A percentile compares a stretch with the other conserved stretches of the same genome.
Conservation (phyloP, 306 rosid genomes). For the Alnus glutinosa region DNA sequence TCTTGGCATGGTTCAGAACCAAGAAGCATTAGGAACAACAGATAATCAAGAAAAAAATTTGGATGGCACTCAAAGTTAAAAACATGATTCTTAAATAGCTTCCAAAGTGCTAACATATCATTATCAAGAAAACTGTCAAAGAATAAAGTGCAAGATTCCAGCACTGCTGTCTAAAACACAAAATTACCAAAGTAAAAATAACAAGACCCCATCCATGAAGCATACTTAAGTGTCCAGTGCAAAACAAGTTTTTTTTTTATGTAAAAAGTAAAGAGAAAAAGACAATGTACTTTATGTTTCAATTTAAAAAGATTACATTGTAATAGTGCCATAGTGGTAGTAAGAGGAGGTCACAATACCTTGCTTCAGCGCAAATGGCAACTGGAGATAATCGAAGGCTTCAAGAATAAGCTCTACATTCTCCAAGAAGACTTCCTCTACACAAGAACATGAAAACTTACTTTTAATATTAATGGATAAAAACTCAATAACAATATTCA, state of each 20-base stretch:
- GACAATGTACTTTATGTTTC: too few species aligned
- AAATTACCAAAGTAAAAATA: background rate
- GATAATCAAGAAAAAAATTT: background rate
- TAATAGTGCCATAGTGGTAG: background rate
- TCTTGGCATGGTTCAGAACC: background rate
- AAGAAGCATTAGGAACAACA: background rate
- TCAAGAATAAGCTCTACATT: conserved; percentile 91
- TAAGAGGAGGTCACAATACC: conserved; percentile 44
- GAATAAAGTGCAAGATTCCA: background rate
- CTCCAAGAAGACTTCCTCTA: conserved; percentile 89
- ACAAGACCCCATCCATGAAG: background rate
- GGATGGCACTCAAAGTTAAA: too few species aligned
- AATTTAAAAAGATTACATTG: background rate
- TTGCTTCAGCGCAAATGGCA: conserved; percentile 90
- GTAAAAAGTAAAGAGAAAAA: too few species aligned
- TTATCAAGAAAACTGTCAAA: background rate
- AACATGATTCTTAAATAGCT: background rate
- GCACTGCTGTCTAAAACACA: background rate
- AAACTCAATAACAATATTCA: conserved; percentile 8
- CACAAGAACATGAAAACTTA: conserved; percentile 22
- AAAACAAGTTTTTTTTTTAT: background rate
- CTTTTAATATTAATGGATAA: conserved; percentile 27
- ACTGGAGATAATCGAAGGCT: conserved; percentile 91
- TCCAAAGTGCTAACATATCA: background rate
- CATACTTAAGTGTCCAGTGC: background rate